phyloP scores from a whole-genome alignment of 2,329 filamentous ascomycete species.

The Talaromyces sp. region DNA sequence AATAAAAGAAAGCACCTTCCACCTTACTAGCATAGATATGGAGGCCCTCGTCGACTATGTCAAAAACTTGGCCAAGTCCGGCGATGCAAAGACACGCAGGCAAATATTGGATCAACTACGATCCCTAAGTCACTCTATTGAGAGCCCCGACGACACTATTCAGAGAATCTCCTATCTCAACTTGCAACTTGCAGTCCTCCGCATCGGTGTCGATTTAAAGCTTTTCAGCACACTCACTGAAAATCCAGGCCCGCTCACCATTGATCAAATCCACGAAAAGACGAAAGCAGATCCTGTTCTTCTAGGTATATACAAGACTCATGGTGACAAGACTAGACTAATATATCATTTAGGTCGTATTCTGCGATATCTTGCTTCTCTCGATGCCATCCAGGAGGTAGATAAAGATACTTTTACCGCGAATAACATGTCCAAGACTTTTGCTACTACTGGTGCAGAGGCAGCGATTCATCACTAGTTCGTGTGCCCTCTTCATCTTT shows the following conservation, averaged over 20 bases:
- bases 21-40: neutral
- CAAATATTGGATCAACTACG: slow-evolving; percentile 3
- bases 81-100: slow-evolving; percentile 3
- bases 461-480: slow-evolving; percentile 9
- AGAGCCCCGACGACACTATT: slow-evolving; percentile 5
- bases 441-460: neutral
- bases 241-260: slow-evolving; percentile 19
- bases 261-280: slow-evolving; percentile 17
- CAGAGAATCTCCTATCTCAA: slow-evolving; percentile 16
- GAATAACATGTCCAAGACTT: slow-evolving; percentile 17
- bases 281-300: slow-evolving; percentile 6
- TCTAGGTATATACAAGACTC: neutral
- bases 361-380: slow-evolving; percentile 26
- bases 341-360: slow-evolving; percentile 16
- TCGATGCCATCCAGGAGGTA: slow-evolving; percentile 19
- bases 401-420: slow-evolving; percentile 21
- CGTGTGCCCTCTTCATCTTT: neutral
- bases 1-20: no score
- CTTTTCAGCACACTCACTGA: slow-evolving; percentile 21
- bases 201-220: slow-evolving; percentile 22
- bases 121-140: neutral
- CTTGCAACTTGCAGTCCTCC: slow-evolving; percentile 20
- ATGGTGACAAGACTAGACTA: no score
- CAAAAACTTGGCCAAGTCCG: neutral
- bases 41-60: slow-evolving; percentile 3